Base-by-base conservation (phyloP, 2,329 filamentous ascomycete species). In the Cordyceps cicadae region DNA sequence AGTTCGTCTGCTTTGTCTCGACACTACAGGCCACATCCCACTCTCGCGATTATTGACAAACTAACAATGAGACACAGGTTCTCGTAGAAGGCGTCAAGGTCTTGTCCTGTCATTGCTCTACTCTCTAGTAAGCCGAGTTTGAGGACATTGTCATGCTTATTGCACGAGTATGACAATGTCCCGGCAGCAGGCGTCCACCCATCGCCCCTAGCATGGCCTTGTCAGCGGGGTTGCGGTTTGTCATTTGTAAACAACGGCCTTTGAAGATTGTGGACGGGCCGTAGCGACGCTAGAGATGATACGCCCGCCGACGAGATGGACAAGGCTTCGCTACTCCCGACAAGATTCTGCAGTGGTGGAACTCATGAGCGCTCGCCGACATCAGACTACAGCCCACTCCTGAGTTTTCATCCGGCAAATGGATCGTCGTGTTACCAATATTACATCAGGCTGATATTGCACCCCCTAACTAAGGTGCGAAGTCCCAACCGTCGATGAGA, bases 201-300 rank as follows among this genome's bases (percentile, higher is more conserved):
- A 17, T 37, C 26, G 24, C 11, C 24, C 19, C 37, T 46, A n/a
- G 15, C 24, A 14, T 24, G 4, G 3, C 5, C 5, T 21, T 19
- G 21, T 17, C 14, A 29, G 49, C 49, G 50, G 49, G 19, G 26
- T 54, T 39, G 29, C 9, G 17, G 21, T n/a, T 48, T 50, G 29
- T 19, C 21, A 24, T 52, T 52, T 45, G 49, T 39, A 29, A 49
- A 53, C 17, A 12, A 51, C 14, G n/a, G 19, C 12, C 19, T 14
- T 29, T 34, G 56, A 15, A 34, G 46, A 17, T 24, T 45, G 49
- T 53, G 39, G 41, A 48, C 50, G 57, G 57, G 57, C 57, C 57
- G 57, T 54, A 49, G 57, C 57, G 57, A 37, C 57, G 57, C 57
- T 60, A 60, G 41, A 29, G 32, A 60, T 59, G 29, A 59, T 53